These are phyloP conservation scores for Cadophora malorum DNA, from an alignment of 2,329 filamentous ascomycete genomes.

Conservation along the genomic window DNA sequence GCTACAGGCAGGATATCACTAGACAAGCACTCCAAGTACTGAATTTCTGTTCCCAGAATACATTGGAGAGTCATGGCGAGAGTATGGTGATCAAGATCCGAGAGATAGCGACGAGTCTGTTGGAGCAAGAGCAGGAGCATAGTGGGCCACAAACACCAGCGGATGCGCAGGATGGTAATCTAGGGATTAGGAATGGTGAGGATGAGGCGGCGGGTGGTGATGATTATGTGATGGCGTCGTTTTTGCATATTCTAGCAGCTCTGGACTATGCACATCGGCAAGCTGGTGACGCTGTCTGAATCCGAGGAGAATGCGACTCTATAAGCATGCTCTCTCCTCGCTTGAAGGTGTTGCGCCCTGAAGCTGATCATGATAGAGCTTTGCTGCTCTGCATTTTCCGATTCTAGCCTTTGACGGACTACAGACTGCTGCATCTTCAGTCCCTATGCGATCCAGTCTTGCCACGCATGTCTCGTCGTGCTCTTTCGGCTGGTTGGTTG, in stretches of 20 bases:
- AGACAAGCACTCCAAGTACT: slow-evolving; percentile 31
- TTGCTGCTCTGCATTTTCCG: too few relatives aligned
- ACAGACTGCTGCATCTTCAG: too few relatives aligned
- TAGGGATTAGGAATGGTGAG: not conserved
- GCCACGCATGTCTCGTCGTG: too few relatives aligned
- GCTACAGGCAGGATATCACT: slow-evolving; percentile 24
- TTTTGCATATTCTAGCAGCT: slow-evolving; percentile 1
- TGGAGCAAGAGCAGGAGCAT: slow-evolving; percentile 24
- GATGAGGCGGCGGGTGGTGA: not conserved
- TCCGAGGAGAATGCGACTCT: too few relatives aligned
- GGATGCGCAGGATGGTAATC: not conserved
- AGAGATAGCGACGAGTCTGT: slow-evolving; percentile 39
- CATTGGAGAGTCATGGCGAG: slow-evolving; percentile 37
- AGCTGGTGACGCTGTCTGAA: not conserved
- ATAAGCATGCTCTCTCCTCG: too few relatives aligned
- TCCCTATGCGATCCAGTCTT: too few relatives aligned
- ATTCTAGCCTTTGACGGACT: too few relatives aligned
- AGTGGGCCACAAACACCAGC: not conserved
- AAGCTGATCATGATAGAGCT: too few relatives aligned
- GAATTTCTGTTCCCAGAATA: slow-evolving; percentile 28
- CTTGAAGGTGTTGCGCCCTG: too few relatives aligned
- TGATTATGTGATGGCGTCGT: not conserved
- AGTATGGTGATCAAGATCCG: slow-evolving; percentile 40
- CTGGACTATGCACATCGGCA: slow-evolving; percentile 15
- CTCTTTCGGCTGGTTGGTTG: too few relatives aligned